Evolutionary conservation across 192 early-diverging fungal genomes (phyloP), one percentile per base, ranked within the genome.

Genomic region (Coemansia sp.): DNA sequence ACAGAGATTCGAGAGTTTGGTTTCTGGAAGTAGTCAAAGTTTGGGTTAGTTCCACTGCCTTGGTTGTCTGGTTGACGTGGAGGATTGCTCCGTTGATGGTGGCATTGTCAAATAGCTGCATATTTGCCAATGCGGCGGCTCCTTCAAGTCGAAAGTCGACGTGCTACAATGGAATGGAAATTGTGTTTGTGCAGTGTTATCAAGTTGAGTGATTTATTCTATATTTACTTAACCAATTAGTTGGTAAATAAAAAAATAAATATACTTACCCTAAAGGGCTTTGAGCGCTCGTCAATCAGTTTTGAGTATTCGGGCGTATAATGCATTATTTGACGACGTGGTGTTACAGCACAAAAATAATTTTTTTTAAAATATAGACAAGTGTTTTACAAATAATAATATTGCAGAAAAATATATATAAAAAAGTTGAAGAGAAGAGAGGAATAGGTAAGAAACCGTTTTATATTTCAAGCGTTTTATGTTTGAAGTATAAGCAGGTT

Each of bases 71-170:
- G 36, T 77, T 40, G 22, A 77, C 40, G 17, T 58, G 17, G 18
- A 72, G 61, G 0, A 77, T 28, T 0, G 45, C 64, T 18, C 66
- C 63, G 17, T 63, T 68, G 5, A 38, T 42, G 14, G 31, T 49
- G 11, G 56, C 8, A 0, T 48, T 6, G 38, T 68, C 65, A 55
- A 72, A 77, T 36, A 77, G 17, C 2, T 42, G 22, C 17, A 30
- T 67, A 45, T 71, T 72, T 33, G 54, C 49, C n/a, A 65, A 36
- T 6, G 38, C 17, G 5, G 69, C 75, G 10, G 29, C 30, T 4
- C 61, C 75, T 2, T 61, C 66, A 29, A 77, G 18, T 29, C 16
- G 31, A 50, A 30, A 20, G 31, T 32, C 50, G 48, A 60, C 34
- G 20, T 50, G 8, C 34, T 52, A 57, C 7, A 32, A 66, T 11